phyloP scores from a whole-genome alignment of 495 filamentous ascomycete genomes.

The Talaromyces stipitatus region DNA sequence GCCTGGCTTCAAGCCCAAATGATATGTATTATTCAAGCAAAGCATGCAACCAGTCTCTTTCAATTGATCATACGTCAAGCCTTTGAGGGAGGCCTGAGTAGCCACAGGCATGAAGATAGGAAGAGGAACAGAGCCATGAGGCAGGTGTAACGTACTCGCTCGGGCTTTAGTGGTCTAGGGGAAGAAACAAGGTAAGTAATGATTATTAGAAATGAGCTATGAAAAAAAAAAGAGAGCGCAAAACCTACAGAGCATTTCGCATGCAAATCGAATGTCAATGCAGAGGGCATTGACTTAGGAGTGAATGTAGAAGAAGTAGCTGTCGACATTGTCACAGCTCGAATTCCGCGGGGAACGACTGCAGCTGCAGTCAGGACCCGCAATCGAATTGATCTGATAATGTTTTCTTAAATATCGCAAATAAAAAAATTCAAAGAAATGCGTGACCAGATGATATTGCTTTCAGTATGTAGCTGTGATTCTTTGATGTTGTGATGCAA shows the following conservation, averaged over 20 bases:
- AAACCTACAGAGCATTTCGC: slow-evolving; percentile 73
- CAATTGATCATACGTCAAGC: slow-evolving; percentile 85
- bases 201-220: slow-evolving; percentile 3
- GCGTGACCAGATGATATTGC: not conserved
- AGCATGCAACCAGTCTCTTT: slow-evolving; percentile 81
- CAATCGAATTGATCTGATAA: not conserved
- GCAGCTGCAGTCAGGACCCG: slow-evolving; percentile 2
- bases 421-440: not conserved
- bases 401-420: not conserved
- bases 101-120: slow-evolving; percentile 98
- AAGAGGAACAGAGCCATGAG: slow-evolving; percentile 82
- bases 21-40: slow-evolving; percentile 96
- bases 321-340: slow-evolving; percentile 31
- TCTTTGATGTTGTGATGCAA: not conserved
- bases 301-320: slow-evolving; percentile 9
- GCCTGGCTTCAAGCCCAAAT: slow-evolving; percentile 89
- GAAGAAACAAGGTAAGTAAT: not conserved
- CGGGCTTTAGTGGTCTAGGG: slow-evolving; percentile 86
- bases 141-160: slow-evolving; percentile 80
- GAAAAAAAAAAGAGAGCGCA: not conserved
- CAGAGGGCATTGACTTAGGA: slow-evolving; percentile 54
- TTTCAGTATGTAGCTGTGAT: not conserved
- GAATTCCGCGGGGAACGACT: slow-evolving; percentile 8
- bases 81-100: slow-evolving; percentile 94
- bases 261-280: slow-evolving; percentile 73